Evolutionary conservation across 1,139 yeast genomes (phyloP).

Genomic region (Yamadazyma dendronema): DNA sequence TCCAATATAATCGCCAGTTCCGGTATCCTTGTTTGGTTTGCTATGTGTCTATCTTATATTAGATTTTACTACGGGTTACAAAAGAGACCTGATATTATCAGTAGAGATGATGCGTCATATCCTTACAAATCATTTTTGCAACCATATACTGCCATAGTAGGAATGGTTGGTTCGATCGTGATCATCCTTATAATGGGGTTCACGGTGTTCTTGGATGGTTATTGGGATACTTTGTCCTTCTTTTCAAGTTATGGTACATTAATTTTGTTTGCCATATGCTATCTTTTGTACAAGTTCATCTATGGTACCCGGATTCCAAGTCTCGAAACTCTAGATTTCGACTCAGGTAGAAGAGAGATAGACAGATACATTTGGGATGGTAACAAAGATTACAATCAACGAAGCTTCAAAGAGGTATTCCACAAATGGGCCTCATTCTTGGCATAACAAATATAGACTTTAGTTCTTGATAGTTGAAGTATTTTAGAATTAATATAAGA

Average conservation of each 20-base stretch:
- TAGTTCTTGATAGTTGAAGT: neutral
- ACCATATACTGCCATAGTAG: constrained; percentile 71
- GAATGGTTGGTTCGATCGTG: constrained; percentile 53
- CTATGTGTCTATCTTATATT: constrained; percentile 72
- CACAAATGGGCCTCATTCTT: constrained; percentile 36
- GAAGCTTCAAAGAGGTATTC: constrained; percentile 35
- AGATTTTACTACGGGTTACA: constrained; percentile 70
- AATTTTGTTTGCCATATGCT: constrained; percentile 53
- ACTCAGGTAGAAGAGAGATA: constrained; percentile 74
- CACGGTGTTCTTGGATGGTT: constrained; percentile 57
- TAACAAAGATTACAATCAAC: constrained; percentile 44
- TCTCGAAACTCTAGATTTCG: constrained; percentile 69
- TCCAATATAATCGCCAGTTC: constrained; percentile 67
- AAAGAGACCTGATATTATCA: constrained; percentile 63
- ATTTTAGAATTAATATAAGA: neutral
- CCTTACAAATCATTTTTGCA: constrained; percentile 78
- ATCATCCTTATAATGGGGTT: constrained; percentile 69
- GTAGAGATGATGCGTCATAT: constrained; percentile 62
- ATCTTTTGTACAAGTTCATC: constrained; percentile 52
- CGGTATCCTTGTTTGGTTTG: constrained; percentile 76
- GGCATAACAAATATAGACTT: constrained; percentile 24
- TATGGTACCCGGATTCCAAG: constrained; percentile 59
- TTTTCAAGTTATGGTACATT: constrained; percentile 68
- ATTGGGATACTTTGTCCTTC: constrained; percentile 65
- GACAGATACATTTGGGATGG: constrained; percentile 72